These are phyloP conservation scores for Endothia cerciana DNA, from an alignment of 2,329 filamentous ascomycete genomes.

Conservation along the genomic window DNA sequence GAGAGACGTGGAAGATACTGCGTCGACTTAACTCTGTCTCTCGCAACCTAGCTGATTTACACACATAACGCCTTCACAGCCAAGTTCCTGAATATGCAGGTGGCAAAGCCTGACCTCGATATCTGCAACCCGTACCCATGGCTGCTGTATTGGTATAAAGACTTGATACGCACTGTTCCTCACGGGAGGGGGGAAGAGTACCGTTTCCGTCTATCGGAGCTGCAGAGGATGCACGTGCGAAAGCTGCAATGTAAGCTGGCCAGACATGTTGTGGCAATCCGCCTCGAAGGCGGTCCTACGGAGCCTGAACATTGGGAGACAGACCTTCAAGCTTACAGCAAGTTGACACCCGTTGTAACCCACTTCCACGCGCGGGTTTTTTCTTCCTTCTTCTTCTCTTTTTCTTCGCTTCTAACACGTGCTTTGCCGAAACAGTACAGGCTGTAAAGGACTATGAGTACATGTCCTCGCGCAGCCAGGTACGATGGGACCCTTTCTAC, in stretches of 20 bases:
- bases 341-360: not conserved
- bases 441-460: constrained; percentile 16
- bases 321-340: not conserved
- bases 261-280: constrained; percentile 6
- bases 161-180: not conserved
- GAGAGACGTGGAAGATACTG: no score
- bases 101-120: not conserved
- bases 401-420: not conserved
- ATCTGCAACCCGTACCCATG: not conserved
- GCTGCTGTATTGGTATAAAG: not conserved
- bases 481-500: not conserved
- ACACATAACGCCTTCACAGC: not conserved
- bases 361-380: not conserved
- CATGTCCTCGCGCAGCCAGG: not conserved
- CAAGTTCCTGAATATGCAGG: not conserved
- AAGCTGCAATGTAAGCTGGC: constrained; percentile 11
- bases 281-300: not conserved
- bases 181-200: not conserved
- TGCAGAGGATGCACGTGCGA: constrained; percentile 15
- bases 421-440: not conserved
- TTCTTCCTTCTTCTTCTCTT: not conserved
- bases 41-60: not conserved
- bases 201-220: constrained; percentile 10
- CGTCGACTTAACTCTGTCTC: not conserved
- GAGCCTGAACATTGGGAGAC: constrained; percentile 6